A percentile compares a stretch with the other conserved stretches of the same genome.
phyloP scores from a whole-genome alignment of 2,329 filamentous ascomycete species.

The Zymoseptoria ardabiliae region DNA sequence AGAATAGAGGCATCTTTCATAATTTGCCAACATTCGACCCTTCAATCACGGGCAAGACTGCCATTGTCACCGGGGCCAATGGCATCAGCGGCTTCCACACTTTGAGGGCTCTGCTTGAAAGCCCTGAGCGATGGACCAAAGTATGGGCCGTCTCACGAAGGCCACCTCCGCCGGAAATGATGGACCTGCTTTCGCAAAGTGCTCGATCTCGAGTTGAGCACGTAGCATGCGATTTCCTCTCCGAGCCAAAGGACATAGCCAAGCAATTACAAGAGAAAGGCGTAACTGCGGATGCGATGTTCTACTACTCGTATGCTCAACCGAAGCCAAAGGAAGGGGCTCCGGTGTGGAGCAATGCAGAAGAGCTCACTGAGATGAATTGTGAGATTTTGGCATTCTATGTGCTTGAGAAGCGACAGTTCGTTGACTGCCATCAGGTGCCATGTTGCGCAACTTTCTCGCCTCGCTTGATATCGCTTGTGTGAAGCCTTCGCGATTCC shows the following conservation, averaged over 20 bases:
- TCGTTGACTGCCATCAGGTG: constrained; percentile 26
- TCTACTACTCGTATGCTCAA: constrained; percentile 50
- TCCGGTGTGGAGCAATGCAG: constrained; percentile 43
- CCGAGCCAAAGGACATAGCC: constrained; percentile 32
- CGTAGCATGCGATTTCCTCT: constrained; percentile 32
- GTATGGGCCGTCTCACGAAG: constrained; percentile 45
- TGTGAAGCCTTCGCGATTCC: constrained; percentile 41
- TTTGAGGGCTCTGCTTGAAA: constrained; percentile 41
- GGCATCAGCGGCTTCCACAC: constrained; percentile 48
- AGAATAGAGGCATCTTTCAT: constrained; percentile 41
- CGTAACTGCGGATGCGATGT: constrained; percentile 39
- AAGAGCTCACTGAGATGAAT: constrained; percentile 45
- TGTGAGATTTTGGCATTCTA: constrained; percentile 30
- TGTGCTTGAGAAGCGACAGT: constrained; percentile 6
- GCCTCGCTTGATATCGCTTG: constrained; percentile 35
- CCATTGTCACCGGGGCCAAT: constrained; percentile 49
- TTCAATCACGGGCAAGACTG: constrained; percentile 39
- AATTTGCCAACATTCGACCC: constrained; percentile 43
- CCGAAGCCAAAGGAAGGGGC: constrained; percentile 38
- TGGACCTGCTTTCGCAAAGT: constrained; percentile 30
- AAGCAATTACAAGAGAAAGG: constrained; percentile 28
- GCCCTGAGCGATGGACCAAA: constrained; percentile 45
- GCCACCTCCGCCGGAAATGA: constrained; percentile 36
- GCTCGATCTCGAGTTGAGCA: constrained; percentile 23
- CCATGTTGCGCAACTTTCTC: constrained; percentile 44